phyloP scores from a whole-genome alignment of 108 stramenopile genomes.

The Cyclotella distinguenda region DNA sequence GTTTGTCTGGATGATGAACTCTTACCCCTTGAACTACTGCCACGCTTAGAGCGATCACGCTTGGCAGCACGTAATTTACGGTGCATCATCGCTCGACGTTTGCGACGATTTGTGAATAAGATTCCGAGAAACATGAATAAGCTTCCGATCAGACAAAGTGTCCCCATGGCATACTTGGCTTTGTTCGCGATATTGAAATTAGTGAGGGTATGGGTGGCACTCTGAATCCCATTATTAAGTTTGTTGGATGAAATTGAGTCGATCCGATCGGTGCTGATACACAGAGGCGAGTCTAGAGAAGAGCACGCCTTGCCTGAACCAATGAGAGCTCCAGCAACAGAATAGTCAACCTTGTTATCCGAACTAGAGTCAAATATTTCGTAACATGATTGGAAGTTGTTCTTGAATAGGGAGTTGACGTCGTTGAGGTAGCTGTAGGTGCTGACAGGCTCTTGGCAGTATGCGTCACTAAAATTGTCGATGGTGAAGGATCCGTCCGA shows the following conservation, averaged over 20 bases:
- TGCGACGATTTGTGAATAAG: slow-evolving; percentile 80
- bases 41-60: slow-evolving; percentile 35
- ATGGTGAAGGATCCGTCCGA: slow-evolving; percentile 64
- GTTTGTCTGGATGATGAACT: slow-evolving; percentile 11
- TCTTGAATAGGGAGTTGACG: slow-evolving; percentile 63
- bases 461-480: slow-evolving; percentile 68
- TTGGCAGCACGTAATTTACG: slow-evolving; percentile 69
- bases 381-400: slow-evolving; percentile 34
- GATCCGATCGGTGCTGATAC: slow-evolving; percentile 41
- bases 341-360: slow-evolving; percentile 43
- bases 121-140: slow-evolving; percentile 90
- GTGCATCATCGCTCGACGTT: slow-evolving; percentile 87
- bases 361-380: slow-evolving; percentile 23
- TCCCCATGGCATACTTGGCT: slow-evolving; percentile 83
- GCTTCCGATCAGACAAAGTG: slow-evolving; percentile 68
- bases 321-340: slow-evolving; percentile 54
- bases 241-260: slow-evolving; percentile 17
- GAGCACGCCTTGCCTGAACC: slow-evolving; percentile 62
- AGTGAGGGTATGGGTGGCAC: slow-evolving; percentile 23
- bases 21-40: slow-evolving; percentile 28
- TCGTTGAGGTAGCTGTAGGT: slow-evolving; percentile 55
- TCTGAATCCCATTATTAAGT: slow-evolving; percentile 6
- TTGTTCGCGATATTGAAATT: slow-evolving; percentile 60
- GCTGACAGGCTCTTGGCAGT: slow-evolving; percentile 63
- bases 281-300: slow-evolving; percentile 53